Base-by-base conservation (phyloP, 371 early-diverging fungal genomes). In the Syncephalastrum monosporum region DNA sequence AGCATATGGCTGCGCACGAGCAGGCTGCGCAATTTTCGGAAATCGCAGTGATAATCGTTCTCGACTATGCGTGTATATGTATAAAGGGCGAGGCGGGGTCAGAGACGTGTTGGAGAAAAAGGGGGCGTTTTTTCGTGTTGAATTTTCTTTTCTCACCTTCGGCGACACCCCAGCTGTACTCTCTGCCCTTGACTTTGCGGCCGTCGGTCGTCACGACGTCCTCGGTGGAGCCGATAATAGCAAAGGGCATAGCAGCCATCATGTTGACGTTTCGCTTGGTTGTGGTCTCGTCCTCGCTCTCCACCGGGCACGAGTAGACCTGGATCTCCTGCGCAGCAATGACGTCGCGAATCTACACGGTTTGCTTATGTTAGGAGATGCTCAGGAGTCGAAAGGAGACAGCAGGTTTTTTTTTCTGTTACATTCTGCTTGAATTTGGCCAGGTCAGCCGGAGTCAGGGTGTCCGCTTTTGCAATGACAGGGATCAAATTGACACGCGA, bases 121-220 rank as follows among this genome's bases (percentile, higher is more conserved):
- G 29, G 29, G 29, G 29, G 29, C 29, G 29, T 29, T 29, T 29
- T 29, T 29, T 29, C 29, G 29, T 29, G 29, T 29, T 29, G 29
- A 7, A 7, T 4, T 29, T 29, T 29, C 3, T 29, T 29, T 29
- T 29, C 21, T 21, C 0, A 29, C 29, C 29, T 67, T 92, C 91
- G 6, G 91, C 90, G 53, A 90, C 87, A 59, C 97, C 97, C 97
- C 97, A 97, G 3, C 87, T 74, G 75, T 94, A 97, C 65, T 91
- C 83, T 45, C 97, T 82, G 38, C 95, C 97, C 42, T 88, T 85
- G 51, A 91, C 91, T 25, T 74, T 62, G 15, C 86, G 81, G 15
- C 91, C 91, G 61, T 87, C 88, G n/a, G 68, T 59, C 5, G 87
- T 83, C 38, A 69, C 67, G 42, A 94, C 91, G 50, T 91, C 91